These are phyloP conservation scores for Boletellus ananas DNA, from an alignment of 768 basidiomycete genomes.

Conservation along the genomic window DNA sequence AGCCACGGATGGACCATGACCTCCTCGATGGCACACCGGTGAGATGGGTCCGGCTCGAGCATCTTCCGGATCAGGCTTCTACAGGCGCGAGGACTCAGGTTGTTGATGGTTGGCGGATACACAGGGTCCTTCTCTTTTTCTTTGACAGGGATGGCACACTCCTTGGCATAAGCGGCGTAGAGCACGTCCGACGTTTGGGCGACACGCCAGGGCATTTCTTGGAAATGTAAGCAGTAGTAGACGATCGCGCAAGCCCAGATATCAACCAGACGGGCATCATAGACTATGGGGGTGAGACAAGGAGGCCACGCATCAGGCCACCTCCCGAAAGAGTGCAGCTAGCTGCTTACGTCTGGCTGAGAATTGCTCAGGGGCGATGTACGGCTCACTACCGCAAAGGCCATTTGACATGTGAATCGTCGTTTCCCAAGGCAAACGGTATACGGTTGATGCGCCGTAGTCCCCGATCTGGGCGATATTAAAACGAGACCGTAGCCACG, in stretches of 20 bases:
- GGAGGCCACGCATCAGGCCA: conserved; percentile 34
- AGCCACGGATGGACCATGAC: conserved; percentile 79
- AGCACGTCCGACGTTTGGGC: conserved; percentile 81
- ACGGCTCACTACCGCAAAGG: conserved; percentile 95
- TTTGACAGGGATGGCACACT: conserved; percentile 33
- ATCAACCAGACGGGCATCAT: conserved; percentile 95
- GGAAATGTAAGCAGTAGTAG: conserved; percentile 98
- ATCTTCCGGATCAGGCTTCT: conserved; percentile 82
- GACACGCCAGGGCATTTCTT: conserved; percentile 96
- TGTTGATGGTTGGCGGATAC: conserved; percentile 74
- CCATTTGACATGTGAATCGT: conserved; percentile 97
- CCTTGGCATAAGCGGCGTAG: conserved; percentile 67
- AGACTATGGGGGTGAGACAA: conserved; percentile 52
- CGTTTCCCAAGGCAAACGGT: conserved; percentile 95
- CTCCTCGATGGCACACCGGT: conserved; percentile 73
- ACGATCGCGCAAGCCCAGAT: conserved; percentile 97
- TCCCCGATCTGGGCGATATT: conserved; percentile 75
- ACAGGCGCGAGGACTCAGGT: conserved; percentile 83
- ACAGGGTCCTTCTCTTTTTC: conserved; percentile 30
- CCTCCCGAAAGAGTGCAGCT: conserved; percentile 30
- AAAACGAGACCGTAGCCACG: neutral
- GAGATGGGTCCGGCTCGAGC: conserved; percentile 91
- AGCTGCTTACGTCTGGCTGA: conserved; percentile 84
- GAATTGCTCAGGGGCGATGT: conserved; percentile 98
- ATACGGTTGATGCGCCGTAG: conserved; percentile 98